Evolutionary conservation across 768 basidiomycete genomes (phyloP).

Genomic region (Amanita rubescens): DNA sequence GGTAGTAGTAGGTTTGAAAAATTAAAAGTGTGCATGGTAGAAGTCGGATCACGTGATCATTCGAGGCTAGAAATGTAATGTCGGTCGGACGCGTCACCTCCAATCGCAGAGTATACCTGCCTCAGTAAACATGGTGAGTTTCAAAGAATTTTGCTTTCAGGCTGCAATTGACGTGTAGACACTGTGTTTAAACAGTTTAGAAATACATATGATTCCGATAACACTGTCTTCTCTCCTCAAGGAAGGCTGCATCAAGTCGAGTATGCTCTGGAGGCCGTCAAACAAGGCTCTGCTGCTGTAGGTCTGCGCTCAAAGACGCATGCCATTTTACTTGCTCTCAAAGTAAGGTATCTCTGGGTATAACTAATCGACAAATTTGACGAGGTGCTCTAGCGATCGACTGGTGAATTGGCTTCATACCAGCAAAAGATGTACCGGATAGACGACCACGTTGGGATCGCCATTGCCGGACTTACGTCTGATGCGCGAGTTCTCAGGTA

Average conservation of each 20-base stretch:
- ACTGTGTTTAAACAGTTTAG: slow-evolving; percentile 52
- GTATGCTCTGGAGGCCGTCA: slow-evolving; percentile 98
- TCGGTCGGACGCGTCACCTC: slow-evolving; percentile 25
- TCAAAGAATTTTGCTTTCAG: background rate
- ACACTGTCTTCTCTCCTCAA: slow-evolving; percentile 95
- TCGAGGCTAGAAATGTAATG: too few relatives aligned
- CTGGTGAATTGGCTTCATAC: slow-evolving; percentile 97
- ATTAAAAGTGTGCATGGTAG: too few relatives aligned
- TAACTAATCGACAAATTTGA: background rate
- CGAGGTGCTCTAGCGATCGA: slow-evolving; percentile 64
- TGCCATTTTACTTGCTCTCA: slow-evolving; percentile 85
- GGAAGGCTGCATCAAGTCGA: slow-evolving; percentile 96
- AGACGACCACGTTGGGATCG: slow-evolving; percentile 99
- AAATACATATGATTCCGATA: slow-evolving; percentile 98
- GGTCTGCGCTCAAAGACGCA: slow-evolving; percentile 95
- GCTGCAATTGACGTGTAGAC: slow-evolving; percentile 18
- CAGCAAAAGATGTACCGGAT: slow-evolving; percentile 99
- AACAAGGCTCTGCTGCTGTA: slow-evolving; percentile 99
- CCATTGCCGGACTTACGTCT: slow-evolving; percentile 96
- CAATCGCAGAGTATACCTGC: background rate
- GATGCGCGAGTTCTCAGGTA: slow-evolving; percentile 97
- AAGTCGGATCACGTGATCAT: slow-evolving; percentile 1
- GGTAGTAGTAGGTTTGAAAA: background rate
- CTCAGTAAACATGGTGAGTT: slow-evolving; percentile 28
- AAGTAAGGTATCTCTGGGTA: slow-evolving; percentile 41